Evolutionary conservation across 116 monocot genomes (phyloP).

Genomic region (Posidonia oceanica): DNA sequence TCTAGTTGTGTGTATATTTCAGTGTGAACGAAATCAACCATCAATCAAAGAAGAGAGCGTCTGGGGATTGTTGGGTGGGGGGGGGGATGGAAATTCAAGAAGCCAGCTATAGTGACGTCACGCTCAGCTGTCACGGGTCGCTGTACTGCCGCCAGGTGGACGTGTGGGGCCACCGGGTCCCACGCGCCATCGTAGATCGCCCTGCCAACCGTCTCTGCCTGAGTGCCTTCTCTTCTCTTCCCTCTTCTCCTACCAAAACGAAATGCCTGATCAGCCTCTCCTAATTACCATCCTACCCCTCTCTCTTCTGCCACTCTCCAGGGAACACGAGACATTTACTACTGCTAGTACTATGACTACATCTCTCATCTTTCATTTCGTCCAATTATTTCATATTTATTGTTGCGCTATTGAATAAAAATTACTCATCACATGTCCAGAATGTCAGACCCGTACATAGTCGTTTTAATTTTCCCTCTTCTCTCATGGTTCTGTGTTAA

Average conservation of each 20-base stretch:
- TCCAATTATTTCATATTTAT: too few relatives aligned
- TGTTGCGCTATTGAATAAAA: too few relatives aligned
- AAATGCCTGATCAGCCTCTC: not conserved
- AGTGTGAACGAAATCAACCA: too few relatives aligned
- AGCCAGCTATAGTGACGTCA: not conserved
- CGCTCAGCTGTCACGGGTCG: not conserved
- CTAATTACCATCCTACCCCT: not conserved
- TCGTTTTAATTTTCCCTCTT: too few relatives aligned
- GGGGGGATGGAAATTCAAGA: too few relatives aligned
- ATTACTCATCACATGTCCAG: too few relatives aligned
- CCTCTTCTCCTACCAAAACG: not conserved
- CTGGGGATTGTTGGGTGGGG: too few relatives aligned
- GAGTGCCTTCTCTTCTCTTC: not conserved
- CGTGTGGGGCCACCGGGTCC: not conserved
- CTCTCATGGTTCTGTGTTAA: too few relatives aligned
- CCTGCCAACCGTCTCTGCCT: not conserved
- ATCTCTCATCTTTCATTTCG: too few relatives aligned
- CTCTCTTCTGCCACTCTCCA: not conserved
- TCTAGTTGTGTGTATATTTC: too few relatives aligned
- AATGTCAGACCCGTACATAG: too few relatives aligned
- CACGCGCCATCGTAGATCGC: not conserved
- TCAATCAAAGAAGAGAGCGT: too few relatives aligned
- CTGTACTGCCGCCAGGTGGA: not conserved
- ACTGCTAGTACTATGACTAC: not conserved
- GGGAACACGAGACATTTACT: not conserved